A percentile compares a stretch with the other conserved stretches of the same genome.
Evolutionary conservation across 768 basidiomycete species (phyloP).

Genomic region (Solioccasus polychromus): DNA sequence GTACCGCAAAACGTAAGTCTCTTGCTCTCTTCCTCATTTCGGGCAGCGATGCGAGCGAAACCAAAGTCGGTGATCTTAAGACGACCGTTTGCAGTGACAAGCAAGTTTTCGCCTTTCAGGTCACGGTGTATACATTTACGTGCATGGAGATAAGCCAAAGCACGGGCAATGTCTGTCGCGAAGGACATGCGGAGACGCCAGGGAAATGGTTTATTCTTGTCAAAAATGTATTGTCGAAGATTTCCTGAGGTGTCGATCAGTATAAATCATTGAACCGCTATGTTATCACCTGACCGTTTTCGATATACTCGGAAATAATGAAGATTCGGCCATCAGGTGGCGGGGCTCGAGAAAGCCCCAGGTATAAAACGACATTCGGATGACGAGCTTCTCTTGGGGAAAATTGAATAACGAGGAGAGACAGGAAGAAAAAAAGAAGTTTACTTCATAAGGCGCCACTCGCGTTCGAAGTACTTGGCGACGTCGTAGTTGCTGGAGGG

Average conservation of each 20-base stretch:
- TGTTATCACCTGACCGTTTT: constrained; percentile 54
- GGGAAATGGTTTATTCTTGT: constrained; percentile 78
- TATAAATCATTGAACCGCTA: background rate
- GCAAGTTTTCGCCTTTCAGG: constrained; percentile 95
- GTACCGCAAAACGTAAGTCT: constrained; percentile 87
- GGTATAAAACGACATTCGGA: constrained; percentile 90
- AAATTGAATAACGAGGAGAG: constrained; percentile 1
- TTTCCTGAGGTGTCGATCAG: constrained; percentile 43
- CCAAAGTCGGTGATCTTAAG: constrained; percentile 99
- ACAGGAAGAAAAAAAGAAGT: constrained; percentile 9
- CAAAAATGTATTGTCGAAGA: constrained; percentile 85
- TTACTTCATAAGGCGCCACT: constrained; percentile 94
- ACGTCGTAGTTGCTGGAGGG: constrained; percentile 92
- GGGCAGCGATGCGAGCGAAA: constrained; percentile 90
- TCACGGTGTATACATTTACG: constrained; percentile 88
- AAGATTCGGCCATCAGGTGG: constrained; percentile 81
- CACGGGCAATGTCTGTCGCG: constrained; percentile 90
- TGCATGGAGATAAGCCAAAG: constrained; percentile 96
- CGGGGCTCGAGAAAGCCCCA: constrained; percentile 83
- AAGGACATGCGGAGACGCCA: constrained; percentile 95
- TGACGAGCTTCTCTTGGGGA: constrained; percentile 72
- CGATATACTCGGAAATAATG: constrained; percentile 94
- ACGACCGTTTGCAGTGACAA: constrained; percentile 91
- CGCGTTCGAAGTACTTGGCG: constrained; percentile 96
- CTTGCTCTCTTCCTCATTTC: constrained; percentile 86